Conservation (phyloP, 768 basidiomycete species). For the Auriculariales sp. region DNA sequence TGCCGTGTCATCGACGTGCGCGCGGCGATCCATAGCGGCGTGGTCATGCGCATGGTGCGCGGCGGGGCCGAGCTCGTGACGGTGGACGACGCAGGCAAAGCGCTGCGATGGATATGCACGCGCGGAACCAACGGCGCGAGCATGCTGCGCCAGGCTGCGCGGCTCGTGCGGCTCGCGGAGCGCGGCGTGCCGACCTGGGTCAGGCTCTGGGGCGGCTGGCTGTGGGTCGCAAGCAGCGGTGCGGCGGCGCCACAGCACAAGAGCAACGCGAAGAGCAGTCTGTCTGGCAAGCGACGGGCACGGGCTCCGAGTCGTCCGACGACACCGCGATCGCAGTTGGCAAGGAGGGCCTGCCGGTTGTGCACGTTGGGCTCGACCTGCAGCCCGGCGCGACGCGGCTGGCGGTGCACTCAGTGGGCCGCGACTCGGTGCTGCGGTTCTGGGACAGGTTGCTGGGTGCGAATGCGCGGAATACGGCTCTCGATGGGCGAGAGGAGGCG, state of each 20-base stretch:
- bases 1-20: constrained; percentile 41
- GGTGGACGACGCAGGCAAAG: constrained; percentile 77
- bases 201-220: constrained; percentile 51
- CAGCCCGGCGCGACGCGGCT: constrained; percentile 24
- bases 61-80: constrained; percentile 57
- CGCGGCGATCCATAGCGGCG: constrained; percentile 44
- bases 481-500: constrained; percentile 56
- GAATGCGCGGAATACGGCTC: constrained; percentile 77
- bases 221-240: constrained; percentile 69
- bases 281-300: neutral
- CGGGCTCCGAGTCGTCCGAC: neutral
- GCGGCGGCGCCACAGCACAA: constrained; percentile 23
- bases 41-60: constrained; percentile 64
- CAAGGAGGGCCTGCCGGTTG: constrained; percentile 12
- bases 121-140: constrained; percentile 22
- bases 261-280: constrained; percentile 19
- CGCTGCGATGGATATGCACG: constrained; percentile 52
- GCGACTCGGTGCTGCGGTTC: constrained; percentile 55
- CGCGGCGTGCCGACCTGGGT: constrained; percentile 77
- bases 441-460: constrained; percentile 84
- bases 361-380: constrained; percentile 61
- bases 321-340: neutral
- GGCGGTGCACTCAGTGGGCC: constrained; percentile 59
- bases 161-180: constrained; percentile 57
- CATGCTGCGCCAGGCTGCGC: constrained; percentile 27